Evolutionary conservation across 1,139 yeast species (phyloP), one percentile per base, ranked within the genome.

Genomic region (Geotrichum klebahnii): DNA sequence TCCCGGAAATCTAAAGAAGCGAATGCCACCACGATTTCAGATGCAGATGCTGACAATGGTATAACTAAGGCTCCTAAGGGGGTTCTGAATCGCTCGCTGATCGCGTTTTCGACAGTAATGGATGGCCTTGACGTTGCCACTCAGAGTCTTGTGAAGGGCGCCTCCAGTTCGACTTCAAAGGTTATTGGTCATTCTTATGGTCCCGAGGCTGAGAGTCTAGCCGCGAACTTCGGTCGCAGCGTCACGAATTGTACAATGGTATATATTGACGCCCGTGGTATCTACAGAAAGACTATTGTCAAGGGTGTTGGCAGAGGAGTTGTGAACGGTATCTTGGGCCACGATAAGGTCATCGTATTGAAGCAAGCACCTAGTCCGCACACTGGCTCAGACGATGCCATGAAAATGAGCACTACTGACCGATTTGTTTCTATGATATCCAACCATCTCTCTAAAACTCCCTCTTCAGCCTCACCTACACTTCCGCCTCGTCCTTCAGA

Each of bases 81-180:
- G n/a, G 12, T 40, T 5, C 16, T 40, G 8, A 40, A 40, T 16
- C 46, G 54, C 6, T 48, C 54, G 9, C 35, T 52, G 17, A 41
- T 52, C 32, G 54, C 54, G 10, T 52, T 52, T 38, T 33, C 52
- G 10, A 48, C 54, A 4, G 45, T 52, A 3, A 33, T 52, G 52
- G 54, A 52, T 23, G 54, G 52, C 4, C 36, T 48, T 10, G 54
- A 52, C 22, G 20, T 33, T 14, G 51, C 54, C 6, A 38, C 54
- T 5, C 46, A 41, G 20, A 45, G 37, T 8, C 8, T 48, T 8
- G 31, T 48, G 5, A 16, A 20, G 28, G 41, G 50, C 6, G 46
- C 50, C 2, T 14, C 54, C 4, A 10, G 28, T 6, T 39, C 52
- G 26, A 40, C 52, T 3, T 26, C 54, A 2, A 24, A 39, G 10